These are phyloP conservation scores for Annulohypoxylon nitens DNA, from an alignment of 495 filamentous ascomycete species.

Conservation along the genomic window DNA sequence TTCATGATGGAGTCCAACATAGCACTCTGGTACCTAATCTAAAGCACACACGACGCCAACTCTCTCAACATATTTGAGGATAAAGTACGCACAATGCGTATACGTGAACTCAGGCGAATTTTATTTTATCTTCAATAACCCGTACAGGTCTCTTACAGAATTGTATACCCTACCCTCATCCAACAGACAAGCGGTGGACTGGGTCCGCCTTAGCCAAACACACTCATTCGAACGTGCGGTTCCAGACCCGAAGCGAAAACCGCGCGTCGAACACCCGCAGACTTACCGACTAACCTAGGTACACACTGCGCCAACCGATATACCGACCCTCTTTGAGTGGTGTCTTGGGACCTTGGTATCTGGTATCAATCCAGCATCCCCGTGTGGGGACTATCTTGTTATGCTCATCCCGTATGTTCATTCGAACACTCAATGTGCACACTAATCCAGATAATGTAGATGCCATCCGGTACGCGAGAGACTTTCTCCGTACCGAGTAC, in stretches of 20 bases:
- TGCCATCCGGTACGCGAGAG: not conserved
- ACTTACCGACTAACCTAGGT: not conserved
- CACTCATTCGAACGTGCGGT: not conserved
- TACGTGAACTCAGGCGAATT: not conserved
- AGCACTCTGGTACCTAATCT: no score
- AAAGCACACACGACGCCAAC: no score
- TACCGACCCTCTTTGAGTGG: not conserved
- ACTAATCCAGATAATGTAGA: not conserved
- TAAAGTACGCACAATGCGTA: not conserved
- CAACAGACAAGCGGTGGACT: not conserved
- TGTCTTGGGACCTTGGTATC: not conserved
- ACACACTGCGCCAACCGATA: conserved; percentile 5
- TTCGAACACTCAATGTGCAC: not conserved
- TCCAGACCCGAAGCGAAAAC: conserved; percentile 3
- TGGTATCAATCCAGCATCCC: not conserved
- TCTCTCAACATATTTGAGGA: not conserved
- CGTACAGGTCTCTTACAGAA: not conserved
- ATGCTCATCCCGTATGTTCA: not conserved
- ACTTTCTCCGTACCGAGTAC: not conserved
- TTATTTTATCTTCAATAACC: not conserved
- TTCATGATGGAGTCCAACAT: no score
- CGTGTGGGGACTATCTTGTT: not conserved
- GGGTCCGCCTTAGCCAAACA: not conserved
- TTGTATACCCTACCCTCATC: not conserved
- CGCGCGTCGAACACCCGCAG: not conserved